A percentile compares a stretch with the other conserved stretches of the same genome.
phyloP scores from a whole-genome alignment of 164 flowering plant species.

The Liquidambar formosana region DNA sequence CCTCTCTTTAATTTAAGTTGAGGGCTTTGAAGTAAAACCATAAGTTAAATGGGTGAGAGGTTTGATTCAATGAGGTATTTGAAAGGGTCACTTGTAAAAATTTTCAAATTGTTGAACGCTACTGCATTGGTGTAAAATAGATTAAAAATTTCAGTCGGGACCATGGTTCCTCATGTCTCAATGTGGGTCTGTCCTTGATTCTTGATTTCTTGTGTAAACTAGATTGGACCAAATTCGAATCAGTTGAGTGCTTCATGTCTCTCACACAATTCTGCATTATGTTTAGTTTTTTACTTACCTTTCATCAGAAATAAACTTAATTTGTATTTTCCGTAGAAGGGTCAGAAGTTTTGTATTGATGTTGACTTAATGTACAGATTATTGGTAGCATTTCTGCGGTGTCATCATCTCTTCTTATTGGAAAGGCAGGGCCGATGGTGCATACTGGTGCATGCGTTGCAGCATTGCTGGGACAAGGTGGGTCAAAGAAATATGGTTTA shows the following conservation, averaged over 20 bases:
- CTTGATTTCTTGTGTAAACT: too few species aligned
- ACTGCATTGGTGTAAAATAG: too few species aligned
- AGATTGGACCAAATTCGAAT: too few species aligned
- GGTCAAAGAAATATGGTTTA: conserved; percentile 64
- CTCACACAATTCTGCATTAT: neutral
- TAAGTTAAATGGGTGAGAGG: too few species aligned
- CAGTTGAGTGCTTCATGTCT: neutral
- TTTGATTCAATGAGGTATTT: too few species aligned
- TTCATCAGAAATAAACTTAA: neutral
- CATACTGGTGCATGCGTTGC: conserved; percentile 90
- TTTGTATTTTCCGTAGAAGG: neutral
- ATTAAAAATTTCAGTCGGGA: too few species aligned
- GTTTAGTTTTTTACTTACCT: neutral
- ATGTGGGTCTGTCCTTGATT: too few species aligned
- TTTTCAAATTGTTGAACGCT: too few species aligned
- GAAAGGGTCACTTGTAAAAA: too few species aligned
- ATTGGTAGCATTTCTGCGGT: conserved; percentile 79
- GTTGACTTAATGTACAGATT: conserved; percentile 44
- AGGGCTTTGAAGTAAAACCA: too few species aligned
- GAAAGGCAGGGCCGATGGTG: conserved; percentile 95
- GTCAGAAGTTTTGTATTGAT: conserved; percentile 2
- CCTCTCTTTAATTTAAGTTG: too few species aligned
- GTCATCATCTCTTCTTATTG: conserved; percentile 74
- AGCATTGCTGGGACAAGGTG: conserved; percentile 79
- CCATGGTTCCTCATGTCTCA: too few species aligned